Conservation (phyloP, 106 monocot genomes). For the Ottelia alismoides region DNA sequence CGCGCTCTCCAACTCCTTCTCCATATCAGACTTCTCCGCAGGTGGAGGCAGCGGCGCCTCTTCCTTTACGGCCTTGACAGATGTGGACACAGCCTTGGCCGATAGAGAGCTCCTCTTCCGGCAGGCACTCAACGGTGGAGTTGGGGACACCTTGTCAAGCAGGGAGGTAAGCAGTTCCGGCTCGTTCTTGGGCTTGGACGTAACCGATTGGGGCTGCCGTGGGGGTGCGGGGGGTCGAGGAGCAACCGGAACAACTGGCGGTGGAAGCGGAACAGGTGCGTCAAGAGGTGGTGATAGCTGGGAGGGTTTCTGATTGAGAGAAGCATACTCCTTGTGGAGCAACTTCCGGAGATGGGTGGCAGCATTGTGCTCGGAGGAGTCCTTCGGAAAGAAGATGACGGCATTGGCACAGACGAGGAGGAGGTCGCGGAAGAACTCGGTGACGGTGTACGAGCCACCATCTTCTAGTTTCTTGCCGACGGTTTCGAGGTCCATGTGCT, state of each 20-base stretch:
- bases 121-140: constrained; percentile 24
- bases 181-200: constrained; percentile 12
- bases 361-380: constrained; percentile 32
- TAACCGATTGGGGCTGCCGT: too few relatives aligned
- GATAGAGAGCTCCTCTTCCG: constrained; percentile 41
- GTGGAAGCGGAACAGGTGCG: background rate
- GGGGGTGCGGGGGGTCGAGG: background rate
- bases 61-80: background rate
- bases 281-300: constrained; percentile 2
- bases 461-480: constrained; percentile 31
- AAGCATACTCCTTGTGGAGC: constrained; percentile 21
- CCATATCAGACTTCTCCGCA: constrained; percentile 11
- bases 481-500: constrained; percentile 73
- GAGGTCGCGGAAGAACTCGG: constrained; percentile 62
- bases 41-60: too few relatives aligned
- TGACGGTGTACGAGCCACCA: constrained; percentile 14
- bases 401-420: constrained; percentile 77
- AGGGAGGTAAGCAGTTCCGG: constrained; percentile 9
- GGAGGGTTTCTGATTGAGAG: too few relatives aligned
- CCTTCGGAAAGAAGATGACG: constrained; percentile 57
- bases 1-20: constrained; percentile 1
- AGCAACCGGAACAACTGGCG: background rate
- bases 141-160: constrained; percentile 6
- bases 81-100: constrained; percentile 3
- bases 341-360: constrained; percentile 35